Percentiles rank a stretch among this genome's conserved stretches.
These are phyloP conservation scores for Cytospora schulzeri DNA, from an alignment of 2,329 filamentous ascomycete genomes.

Conservation along the genomic window DNA sequence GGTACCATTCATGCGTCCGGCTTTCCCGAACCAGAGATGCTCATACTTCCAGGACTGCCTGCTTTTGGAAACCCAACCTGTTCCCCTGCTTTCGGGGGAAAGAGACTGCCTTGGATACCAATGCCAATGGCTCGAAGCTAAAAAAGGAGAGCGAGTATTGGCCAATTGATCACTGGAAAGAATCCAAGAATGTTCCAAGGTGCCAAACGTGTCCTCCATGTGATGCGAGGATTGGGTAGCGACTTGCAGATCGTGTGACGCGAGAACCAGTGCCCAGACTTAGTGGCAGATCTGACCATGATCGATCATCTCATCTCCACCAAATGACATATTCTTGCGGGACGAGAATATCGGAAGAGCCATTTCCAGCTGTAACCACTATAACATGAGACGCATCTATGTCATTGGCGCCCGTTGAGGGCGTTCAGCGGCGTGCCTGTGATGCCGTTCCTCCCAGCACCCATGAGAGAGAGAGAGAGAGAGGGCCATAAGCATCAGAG, in stretches of 20 bases:
- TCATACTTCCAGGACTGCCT: not conserved
- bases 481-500: too few species aligned
- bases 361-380: conserved; percentile 10
- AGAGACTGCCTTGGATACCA: too few species aligned
- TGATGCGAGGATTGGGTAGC: conserved; percentile 6
- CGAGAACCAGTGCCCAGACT: conserved; percentile 13
- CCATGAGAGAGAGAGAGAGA: conserved; percentile 8
- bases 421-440: not conserved
- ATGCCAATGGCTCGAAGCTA: not conserved
- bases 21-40: conserved; percentile 6
- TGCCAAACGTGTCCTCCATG: not conserved
- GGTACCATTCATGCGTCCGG: conserved; percentile 1
- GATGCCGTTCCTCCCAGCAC: conserved; percentile 3
- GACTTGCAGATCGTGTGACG: conserved; percentile 12
- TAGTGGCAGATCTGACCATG: conserved; percentile 17
- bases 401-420: not conserved
- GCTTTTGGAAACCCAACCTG: not conserved
- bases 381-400: not conserved
- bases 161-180: not conserved
- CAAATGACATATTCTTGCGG: conserved; percentile 2
- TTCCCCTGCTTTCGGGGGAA: not conserved
- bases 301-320: conserved; percentile 20
- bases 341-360: conserved; percentile 5
- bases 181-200: not conserved
- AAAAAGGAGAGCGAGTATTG: not conserved